Evolutionary conservation across 768 basidiomycete species (phyloP), one percentile per base, ranked within the genome.

Genomic region (Amanita inopinata): DNA sequence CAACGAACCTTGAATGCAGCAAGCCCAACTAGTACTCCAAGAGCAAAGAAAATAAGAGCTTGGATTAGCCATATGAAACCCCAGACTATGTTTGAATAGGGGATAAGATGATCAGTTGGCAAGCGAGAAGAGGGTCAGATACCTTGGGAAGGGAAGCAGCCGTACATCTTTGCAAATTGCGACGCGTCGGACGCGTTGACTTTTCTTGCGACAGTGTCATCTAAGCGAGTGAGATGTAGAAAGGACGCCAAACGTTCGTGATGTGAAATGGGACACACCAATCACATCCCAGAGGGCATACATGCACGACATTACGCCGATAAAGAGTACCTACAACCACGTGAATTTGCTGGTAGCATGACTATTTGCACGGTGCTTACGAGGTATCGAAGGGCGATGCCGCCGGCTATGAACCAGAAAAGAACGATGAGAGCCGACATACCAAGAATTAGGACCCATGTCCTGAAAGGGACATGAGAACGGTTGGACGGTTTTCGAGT

Each of bases 251-350:
- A n/a, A n/a, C 20, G 23, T 33, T 7, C 4, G 12, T n/a, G 10
- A 22, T 12, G 12, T 36, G 11, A 11, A 9, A 12, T 4, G 15
- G 25, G 8, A 60, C 71, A 45, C 41, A 79, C 87, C 84, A 24
- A 89, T 70, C 38, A 94, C 82, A 51, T 94, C 91, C 84, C 87
- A 93, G 1, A 89, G 68, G 38, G 78, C 81, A 51, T 91, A 91
- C 65, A 91, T 65, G 59, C 83, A 86, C 5, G 83, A 86, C 88
- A 91, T 91, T 44, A 74, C 73, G 12, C 88, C 88, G 24, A 91
- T 76, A 57, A 91, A 91, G 18, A 91, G 58, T 8, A 90, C 67
- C 84, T 85, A 40, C 6, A 7, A 22, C 14, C 6, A 39, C 27
- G 17, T 7, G n/a, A 15, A 11, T 9, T 28, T 40, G 9, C 3